Evolutionary conservation across 805 yeast species (phyloP), one percentile per base, ranked within the genome.

Genomic region (Yamadazyma nakazawae): DNA sequence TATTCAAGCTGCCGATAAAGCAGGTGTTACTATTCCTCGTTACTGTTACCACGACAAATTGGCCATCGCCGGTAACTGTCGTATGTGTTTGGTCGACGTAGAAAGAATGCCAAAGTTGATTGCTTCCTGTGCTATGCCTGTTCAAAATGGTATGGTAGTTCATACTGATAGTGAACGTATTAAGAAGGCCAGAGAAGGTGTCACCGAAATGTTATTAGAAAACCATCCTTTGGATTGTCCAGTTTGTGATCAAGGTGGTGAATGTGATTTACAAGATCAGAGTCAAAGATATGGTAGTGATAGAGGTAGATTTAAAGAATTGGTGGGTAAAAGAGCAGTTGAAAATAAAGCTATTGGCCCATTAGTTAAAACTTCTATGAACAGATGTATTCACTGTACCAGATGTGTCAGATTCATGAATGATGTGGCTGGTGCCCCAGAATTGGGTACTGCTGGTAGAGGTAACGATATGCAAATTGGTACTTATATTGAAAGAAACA

Each of bases 141-240:
- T 85, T n/a, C 85, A 82, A 61, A 80, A 82, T 50, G 96, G 96
- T 45, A 87, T 88, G 95, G 89, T 86, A 34, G 90, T 88, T 44
- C 80, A 82, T 62, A 88, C 96, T 42, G 79, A 84, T 63, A 72
- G 84, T 34, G 92, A 85, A 56, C 80, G 88, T 61, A 87, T 86
- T 53, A 83, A 80, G 66, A 81, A 84, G 66, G 88, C 91, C 39
- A 80, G 96, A 63, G 96, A 88, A 68, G 92, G 92, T 63, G 94
- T 88, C 57, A 88, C 95, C 37, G 96, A 88, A 69, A 85, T 88
- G 83, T 71, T 88, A 52, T 76, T 88, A 54, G 88, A 88, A 56
- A 88, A 88, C 75, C 96, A 88, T 72, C 96, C 96, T 18, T 76
- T 88, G 62, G 96, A 88, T 72, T 88, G 96, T 70, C 96, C 96